Evolutionary conservation across 805 yeast species (phyloP).

Genomic region (Barnettozyma pratensis): DNA sequence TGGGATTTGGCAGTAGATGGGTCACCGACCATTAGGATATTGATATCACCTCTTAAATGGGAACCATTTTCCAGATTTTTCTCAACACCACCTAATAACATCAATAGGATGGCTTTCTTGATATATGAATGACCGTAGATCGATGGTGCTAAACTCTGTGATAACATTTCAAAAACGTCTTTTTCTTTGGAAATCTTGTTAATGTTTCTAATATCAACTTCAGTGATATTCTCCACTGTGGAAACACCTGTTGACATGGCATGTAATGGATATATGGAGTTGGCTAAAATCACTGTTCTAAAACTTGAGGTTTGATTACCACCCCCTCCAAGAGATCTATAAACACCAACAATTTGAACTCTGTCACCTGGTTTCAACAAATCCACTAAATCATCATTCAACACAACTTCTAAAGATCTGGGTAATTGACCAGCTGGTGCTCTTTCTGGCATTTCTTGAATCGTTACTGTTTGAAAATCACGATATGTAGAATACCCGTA

Average conservation of each 20-base stretch:
- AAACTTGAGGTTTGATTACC: constrained; percentile 57
- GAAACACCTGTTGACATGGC: constrained; percentile 85
- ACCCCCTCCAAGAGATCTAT: constrained; percentile 81
- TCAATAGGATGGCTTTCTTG: constrained; percentile 83
- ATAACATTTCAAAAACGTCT: constrained; percentile 69
- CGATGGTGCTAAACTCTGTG: constrained; percentile 91
- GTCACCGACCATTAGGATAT: constrained; percentile 94
- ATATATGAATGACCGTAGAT: constrained; percentile 91
- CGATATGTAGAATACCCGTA: constrained; percentile 89
- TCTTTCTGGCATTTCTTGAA: constrained; percentile 96
- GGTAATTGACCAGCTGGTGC: constrained; percentile 99
- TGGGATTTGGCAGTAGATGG: constrained; percentile 98
- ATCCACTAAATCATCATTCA: constrained; percentile 94
- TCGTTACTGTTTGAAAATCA: constrained; percentile 89
- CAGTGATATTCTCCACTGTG: constrained; percentile 62
- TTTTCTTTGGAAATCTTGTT: constrained; percentile 67
- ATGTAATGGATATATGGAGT: constrained; percentile 83
- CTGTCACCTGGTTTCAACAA: constrained; percentile 93
- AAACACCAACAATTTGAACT: constrained; percentile 89
- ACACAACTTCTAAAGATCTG: constrained; percentile 82
- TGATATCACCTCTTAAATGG: constrained; percentile 96
- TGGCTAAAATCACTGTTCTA: constrained; percentile 78
- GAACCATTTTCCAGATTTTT: constrained; percentile 93
- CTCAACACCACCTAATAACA: constrained; percentile 92
- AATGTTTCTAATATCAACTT: constrained; percentile 80